Base-by-base conservation (phyloP, 352 stramenopile genomes). In the Halophytophthora polymorphica region DNA sequence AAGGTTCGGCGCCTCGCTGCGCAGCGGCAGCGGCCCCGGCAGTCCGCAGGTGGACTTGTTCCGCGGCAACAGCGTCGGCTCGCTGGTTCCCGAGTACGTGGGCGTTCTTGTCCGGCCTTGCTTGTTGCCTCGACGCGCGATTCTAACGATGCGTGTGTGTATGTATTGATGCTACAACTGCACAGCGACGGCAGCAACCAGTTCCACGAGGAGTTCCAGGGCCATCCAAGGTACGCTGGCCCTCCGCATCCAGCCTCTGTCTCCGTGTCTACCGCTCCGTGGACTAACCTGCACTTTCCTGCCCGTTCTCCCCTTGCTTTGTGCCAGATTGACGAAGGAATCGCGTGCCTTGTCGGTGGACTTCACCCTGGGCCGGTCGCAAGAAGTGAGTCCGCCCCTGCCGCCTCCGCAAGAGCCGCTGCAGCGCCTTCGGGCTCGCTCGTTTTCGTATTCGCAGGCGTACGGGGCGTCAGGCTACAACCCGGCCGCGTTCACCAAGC, bases 341-440 rank as follows among this genome's bases (percentile, higher is more conserved):
- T 75, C 67, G 11, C 76, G 81, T 31, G 81, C 81, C 4, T 87
- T 77, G 8, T 91, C 81, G 8, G 76, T 90, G 22, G 81, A 91
- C 66, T 88, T 91, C 43, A 91, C 78, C 31, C 69, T 83, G 40
- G 69, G 49, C 49, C 73, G 66, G 1, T 64, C 69, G 12, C 49
- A 57, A 8, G 70, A 86, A 7, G 47, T 86, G 36, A 90, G 76
- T 19, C 81, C 81, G 17, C 81, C 81, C 35, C 53, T 91, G 6
- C 81, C 81, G n/a, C 81, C 77, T 17, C 59, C 72, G 2, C 70
- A 83, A 38, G 78, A 91, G 33, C 74, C 77, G 13, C 52, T 85
- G 10, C 75, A 89, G 59, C 76, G 78, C 12, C 45, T 88, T n/a
- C 81, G 81, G 25, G 81, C 78, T 3, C 73, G 79, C 13, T 91